Evolutionary conservation across 2,329 filamentous ascomycete species (phyloP).

Genomic region (Ceratocystis colombiana): DNA sequence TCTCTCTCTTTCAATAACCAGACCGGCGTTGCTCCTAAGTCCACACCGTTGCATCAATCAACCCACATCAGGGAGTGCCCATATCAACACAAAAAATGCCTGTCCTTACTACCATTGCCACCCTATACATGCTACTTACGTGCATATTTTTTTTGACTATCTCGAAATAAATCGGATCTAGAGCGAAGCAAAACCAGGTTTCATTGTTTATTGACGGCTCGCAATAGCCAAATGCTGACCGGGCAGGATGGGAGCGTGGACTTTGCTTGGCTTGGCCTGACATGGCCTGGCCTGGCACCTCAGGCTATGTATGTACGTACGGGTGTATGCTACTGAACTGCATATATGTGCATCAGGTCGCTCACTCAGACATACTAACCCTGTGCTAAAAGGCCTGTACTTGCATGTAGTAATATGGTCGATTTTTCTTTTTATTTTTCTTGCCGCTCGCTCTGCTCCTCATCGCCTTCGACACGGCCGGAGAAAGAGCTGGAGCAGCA

Average conservation of each 20-base stretch:
- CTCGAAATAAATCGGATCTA: background rate
- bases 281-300: background rate
- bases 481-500: background rate
- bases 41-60: no score
- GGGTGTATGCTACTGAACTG: background rate
- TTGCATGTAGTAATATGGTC: background rate
- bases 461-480: background rate
- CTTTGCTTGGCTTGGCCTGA: no score
- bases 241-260: no score
- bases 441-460: background rate
- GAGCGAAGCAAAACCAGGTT: background rate
- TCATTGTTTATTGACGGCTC: background rate
- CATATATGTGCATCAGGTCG: background rate
- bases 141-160: background rate
- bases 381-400: background rate
- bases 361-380: background rate
- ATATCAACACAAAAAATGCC: background rate
- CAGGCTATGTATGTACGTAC: background rate
- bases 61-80: background rate
- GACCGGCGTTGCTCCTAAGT: no score
- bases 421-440: background rate
- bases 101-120: background rate
- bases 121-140: constrained; percentile 3
- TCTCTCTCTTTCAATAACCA: no score
- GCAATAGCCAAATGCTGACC: background rate